These are phyloP conservation scores for Imleria badia DNA, from an alignment of 768 basidiomycete species.

Conservation along the genomic window DNA sequence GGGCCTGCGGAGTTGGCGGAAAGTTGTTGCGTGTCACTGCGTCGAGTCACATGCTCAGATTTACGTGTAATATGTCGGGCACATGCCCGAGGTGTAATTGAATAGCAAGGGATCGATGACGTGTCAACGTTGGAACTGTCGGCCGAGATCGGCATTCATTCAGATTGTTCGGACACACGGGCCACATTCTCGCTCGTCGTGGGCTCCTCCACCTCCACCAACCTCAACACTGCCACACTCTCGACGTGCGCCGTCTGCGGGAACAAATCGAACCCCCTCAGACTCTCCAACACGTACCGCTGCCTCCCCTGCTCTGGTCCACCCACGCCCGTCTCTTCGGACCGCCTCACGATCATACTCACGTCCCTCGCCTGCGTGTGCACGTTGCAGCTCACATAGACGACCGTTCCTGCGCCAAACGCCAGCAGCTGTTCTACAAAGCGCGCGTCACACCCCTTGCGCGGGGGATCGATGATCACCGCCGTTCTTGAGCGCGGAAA, in stretches of 20 bases:
- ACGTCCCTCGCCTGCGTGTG: slow-evolving; percentile 91
- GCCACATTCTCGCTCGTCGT: too few relatives aligned
- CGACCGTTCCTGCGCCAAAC: slow-evolving; percentile 67
- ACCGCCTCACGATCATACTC: slow-evolving; percentile 60
- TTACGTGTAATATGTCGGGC: not conserved
- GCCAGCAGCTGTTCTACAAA: slow-evolving; percentile 75
- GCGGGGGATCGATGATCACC: slow-evolving; percentile 85
- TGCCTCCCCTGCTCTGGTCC: slow-evolving; percentile 37
- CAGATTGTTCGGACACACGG: not conserved
- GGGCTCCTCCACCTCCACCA: slow-evolving; percentile 32
- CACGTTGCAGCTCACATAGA: slow-evolving; percentile 95
- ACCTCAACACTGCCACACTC: slow-evolving; percentile 66
- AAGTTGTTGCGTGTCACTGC: too few relatives aligned
- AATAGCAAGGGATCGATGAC: too few relatives aligned
- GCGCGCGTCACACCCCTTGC: slow-evolving; percentile 87
- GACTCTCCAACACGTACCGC: slow-evolving; percentile 75
- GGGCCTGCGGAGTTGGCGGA: too few relatives aligned
- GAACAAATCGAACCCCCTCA: slow-evolving; percentile 92
- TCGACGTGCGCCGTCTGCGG: slow-evolving; percentile 97
- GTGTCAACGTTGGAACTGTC: too few relatives aligned
- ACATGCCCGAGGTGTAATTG: too few relatives aligned
- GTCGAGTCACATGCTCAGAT: not conserved
- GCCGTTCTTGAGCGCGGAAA: slow-evolving; percentile 70
- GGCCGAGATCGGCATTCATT: not conserved
- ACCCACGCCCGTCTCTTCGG: slow-evolving; percentile 37